A percentile compares a stretch with the other conserved stretches of the same genome.
Evolutionary conservation across 2,329 filamentous ascomycete species (phyloP).

Genomic region (Microdochium trichocladiopsis): DNA sequence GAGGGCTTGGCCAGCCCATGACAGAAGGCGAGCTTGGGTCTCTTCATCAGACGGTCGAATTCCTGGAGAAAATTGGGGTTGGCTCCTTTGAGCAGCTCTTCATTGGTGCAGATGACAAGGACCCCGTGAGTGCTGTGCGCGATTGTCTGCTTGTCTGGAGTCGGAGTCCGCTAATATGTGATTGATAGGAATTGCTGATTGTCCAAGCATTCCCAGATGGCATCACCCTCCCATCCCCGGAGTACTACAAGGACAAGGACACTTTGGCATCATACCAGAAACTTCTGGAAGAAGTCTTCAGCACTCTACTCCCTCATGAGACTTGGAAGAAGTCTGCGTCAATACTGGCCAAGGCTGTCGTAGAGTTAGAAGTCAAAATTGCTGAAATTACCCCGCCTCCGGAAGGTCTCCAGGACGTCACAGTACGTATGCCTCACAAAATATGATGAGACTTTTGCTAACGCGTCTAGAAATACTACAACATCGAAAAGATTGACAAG

Average conservation of each 20-base stretch:
- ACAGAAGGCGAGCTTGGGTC: neutral
- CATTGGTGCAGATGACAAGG: conserved; percentile 34
- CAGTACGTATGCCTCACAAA: conserved; percentile 22
- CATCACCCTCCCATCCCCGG: conserved; percentile 54
- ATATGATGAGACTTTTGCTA: conserved; percentile 3
- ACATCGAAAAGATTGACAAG: conserved; percentile 51
- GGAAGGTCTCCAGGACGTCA: conserved; percentile 53
- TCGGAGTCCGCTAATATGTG: conserved; percentile 4
- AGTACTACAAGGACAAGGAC: conserved; percentile 50
- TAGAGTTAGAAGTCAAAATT: conserved; percentile 55
- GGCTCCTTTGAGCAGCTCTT: conserved; percentile 25
- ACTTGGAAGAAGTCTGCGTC: conserved; percentile 12
- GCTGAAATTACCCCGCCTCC: conserved; percentile 50
- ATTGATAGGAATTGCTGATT: conserved; percentile 19
- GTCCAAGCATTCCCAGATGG: conserved; percentile 33
- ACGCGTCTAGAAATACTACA: conserved; percentile 50
- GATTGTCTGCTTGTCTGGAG: neutral
- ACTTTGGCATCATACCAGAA: conserved; percentile 43
- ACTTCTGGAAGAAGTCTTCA: conserved; percentile 30
- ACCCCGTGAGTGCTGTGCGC: conserved; percentile 22
- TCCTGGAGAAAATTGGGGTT: conserved; percentile 38
- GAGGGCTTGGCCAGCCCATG: neutral
- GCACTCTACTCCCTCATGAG: conserved; percentile 17
- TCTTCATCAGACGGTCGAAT: conserved; percentile 36
- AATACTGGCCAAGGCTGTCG: conserved; percentile 30